These are phyloP conservation scores for Haplographium delicatum DNA, from an alignment of 495 filamentous ascomycete genomes.

Conservation along the genomic window DNA sequence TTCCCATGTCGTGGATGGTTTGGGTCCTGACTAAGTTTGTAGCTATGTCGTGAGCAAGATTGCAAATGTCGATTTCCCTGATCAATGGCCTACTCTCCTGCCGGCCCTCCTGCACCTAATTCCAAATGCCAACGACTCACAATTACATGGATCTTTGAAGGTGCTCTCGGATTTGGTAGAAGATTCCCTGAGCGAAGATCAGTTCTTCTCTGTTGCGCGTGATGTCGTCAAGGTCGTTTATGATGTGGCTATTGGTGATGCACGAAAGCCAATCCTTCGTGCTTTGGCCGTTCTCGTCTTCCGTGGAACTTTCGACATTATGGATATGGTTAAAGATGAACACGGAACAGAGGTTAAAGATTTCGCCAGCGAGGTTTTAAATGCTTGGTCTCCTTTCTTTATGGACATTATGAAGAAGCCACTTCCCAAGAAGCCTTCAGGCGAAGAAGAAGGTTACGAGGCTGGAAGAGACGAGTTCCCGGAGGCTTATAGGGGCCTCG, in stretches of 20 bases:
- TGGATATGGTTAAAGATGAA: slow-evolving; percentile 93
- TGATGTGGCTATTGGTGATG: slow-evolving; percentile 69
- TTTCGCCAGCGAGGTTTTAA: slow-evolving; percentile 81
- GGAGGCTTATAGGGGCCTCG: slow-evolving; percentile 64
- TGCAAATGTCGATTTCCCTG: slow-evolving; percentile 86
- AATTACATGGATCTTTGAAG: slow-evolving; percentile 82
- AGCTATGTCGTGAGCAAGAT: slow-evolving; percentile 94
- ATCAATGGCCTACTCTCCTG: slow-evolving; percentile 84
- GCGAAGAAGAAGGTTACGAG: slow-evolving; percentile 29
- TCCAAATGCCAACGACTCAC: slow-evolving; percentile 60
- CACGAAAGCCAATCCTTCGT: slow-evolving; percentile 66
- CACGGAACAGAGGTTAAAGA: slow-evolving; percentile 76
- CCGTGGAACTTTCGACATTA: slow-evolving; percentile 82
- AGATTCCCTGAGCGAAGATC: slow-evolving; percentile 85
- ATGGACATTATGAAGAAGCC: slow-evolving; percentile 61
- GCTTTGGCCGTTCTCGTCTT: slow-evolving; percentile 85
- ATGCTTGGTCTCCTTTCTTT: slow-evolving; percentile 85
- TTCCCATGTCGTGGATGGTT: neutral
- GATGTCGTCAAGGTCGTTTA: slow-evolving; percentile 79
- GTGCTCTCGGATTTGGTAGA: slow-evolving; percentile 89
- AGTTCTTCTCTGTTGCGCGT: slow-evolving; percentile 83
- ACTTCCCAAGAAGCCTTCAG: slow-evolving; percentile 51
- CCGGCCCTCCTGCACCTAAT: slow-evolving; percentile 75
- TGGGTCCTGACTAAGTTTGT: slow-evolving; percentile 8
- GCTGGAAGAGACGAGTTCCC: slow-evolving; percentile 29